phyloP scores from a whole-genome alignment of 176 grass and related monocot genomes.

The Triticum timopheevii region DNA sequence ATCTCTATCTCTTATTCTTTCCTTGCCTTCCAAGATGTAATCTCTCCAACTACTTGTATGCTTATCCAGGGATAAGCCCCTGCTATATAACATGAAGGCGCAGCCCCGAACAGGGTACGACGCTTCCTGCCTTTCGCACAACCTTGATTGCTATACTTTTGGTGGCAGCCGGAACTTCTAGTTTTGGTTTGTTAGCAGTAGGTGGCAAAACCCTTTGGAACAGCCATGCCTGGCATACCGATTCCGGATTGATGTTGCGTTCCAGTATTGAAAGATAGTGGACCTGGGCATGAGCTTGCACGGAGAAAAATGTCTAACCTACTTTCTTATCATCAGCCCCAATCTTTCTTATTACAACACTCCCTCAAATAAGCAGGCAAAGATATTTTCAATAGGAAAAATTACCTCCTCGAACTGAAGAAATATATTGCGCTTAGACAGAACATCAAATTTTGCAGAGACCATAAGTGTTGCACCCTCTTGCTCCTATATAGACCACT shows the following conservation, averaged over 20 bases:
- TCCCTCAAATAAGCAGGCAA: conserved; percentile 4
- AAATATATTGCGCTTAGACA: conserved; percentile 89
- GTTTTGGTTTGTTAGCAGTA: neutral
- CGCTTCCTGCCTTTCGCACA: too few species aligned
- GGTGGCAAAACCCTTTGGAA: neutral
- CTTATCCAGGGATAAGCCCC: too few species aligned
- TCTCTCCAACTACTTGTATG: too few species aligned
- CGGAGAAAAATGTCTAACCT: neutral
- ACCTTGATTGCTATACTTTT: neutral
- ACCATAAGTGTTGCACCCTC: conserved; percentile 94
- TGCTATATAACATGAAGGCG: too few species aligned
- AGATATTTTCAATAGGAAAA: conserved; percentile 12
- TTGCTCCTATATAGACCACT: conserved; percentile 73
- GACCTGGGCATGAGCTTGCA: neutral
- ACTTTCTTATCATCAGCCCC: neutral
- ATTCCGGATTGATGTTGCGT: neutral
- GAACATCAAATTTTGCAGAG: conserved; percentile 81
- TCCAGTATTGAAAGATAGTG: neutral
- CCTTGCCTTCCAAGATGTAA: too few species aligned
- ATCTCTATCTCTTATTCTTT: too few species aligned
- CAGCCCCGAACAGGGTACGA: too few species aligned
- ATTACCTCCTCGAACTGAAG: conserved; percentile 97
- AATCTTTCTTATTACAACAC: neutral
- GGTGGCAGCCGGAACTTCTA: neutral
- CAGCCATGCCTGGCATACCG: neutral